Conservation (phyloP, 148 eudicot species). For the Chenopodium album region DNA sequence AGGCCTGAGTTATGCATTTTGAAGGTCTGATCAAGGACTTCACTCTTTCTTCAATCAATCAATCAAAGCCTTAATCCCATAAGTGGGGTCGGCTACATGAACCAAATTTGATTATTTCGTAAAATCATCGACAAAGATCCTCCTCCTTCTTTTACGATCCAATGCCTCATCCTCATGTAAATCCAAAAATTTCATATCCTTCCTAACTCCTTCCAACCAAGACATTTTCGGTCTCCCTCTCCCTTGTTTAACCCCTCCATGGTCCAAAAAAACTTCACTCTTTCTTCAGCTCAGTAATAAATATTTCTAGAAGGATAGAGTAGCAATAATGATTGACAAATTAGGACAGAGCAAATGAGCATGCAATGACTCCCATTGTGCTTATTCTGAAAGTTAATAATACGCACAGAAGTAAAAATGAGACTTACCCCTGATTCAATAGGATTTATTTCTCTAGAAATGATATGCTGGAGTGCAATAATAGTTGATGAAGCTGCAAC, state of each 20-base stretch:
- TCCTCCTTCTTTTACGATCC: too few species aligned
- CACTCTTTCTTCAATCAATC: too few species aligned
- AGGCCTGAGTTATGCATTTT: neutral
- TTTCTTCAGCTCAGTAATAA: neutral
- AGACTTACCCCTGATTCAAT: constrained; percentile 53
- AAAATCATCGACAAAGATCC: too few species aligned
- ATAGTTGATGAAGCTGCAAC: constrained; percentile 53
- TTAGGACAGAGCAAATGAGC: neutral
- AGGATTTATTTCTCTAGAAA: constrained; percentile 71
- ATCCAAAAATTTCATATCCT: too few species aligned
- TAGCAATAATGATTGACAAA: neutral
- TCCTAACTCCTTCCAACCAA: too few species aligned
- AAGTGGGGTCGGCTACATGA: too few species aligned
- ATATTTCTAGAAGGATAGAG: neutral
- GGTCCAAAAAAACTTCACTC: too few species aligned
- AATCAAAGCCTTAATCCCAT: too few species aligned
- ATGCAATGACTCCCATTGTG: neutral
- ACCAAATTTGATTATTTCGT: too few species aligned
- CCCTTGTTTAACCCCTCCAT: too few species aligned
- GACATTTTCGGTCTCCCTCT: too few species aligned
- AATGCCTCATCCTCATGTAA: too few species aligned
- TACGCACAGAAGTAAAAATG: neutral
- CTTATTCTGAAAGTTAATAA: neutral
- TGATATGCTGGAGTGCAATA: constrained; percentile 61
- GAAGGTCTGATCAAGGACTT: neutral